phyloP scores from a whole-genome alignment of 495 filamentous ascomycete species.

The Apiosordaria backusii region DNA sequence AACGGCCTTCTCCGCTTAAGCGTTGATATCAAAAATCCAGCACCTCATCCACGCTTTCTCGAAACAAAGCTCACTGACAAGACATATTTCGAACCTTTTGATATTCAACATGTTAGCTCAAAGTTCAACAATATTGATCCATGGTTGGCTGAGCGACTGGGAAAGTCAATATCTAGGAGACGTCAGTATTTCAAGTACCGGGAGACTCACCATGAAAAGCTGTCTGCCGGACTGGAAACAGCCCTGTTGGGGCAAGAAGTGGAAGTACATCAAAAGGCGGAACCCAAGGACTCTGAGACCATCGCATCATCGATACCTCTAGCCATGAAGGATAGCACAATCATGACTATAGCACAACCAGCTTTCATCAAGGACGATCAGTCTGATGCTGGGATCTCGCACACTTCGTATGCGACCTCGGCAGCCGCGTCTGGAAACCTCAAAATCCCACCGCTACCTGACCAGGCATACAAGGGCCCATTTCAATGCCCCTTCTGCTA shows the following conservation, averaged over 20 bases:
- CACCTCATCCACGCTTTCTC: slow-evolving; percentile 28
- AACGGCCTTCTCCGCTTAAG: slow-evolving; percentile 22
- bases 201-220: slow-evolving; percentile 38
- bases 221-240: slow-evolving; percentile 27
- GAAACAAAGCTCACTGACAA: slow-evolving; percentile 15
- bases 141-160: slow-evolving; percentile 34
- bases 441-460: slow-evolving; percentile 21
- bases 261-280: not conserved
- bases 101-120: slow-evolving; percentile 8
- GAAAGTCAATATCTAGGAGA: slow-evolving; percentile 40
- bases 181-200: slow-evolving; percentile 44
- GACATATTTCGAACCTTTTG: slow-evolving; percentile 14
- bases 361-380: slow-evolving; percentile 21
- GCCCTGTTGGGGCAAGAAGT: too few relatives aligned
- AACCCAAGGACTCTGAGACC: slow-evolving; percentile 11
- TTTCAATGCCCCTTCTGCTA: slow-evolving; percentile 40
- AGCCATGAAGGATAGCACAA: not conserved
- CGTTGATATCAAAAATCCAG: slow-evolving; percentile 25
- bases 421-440: slow-evolving; percentile 3
- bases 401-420: slow-evolving; percentile 23
- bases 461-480: slow-evolving; percentile 17
- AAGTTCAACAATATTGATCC: slow-evolving; percentile 4
- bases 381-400: slow-evolving; percentile 21
- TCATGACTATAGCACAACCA: not conserved
- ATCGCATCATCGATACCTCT: slow-evolving; percentile 21